Percentiles rank a stretch among this genome's conserved stretches.
phyloP scores from a whole-genome alignment of 441 rosid genomes.

The Syzygium syzygioides region DNA sequence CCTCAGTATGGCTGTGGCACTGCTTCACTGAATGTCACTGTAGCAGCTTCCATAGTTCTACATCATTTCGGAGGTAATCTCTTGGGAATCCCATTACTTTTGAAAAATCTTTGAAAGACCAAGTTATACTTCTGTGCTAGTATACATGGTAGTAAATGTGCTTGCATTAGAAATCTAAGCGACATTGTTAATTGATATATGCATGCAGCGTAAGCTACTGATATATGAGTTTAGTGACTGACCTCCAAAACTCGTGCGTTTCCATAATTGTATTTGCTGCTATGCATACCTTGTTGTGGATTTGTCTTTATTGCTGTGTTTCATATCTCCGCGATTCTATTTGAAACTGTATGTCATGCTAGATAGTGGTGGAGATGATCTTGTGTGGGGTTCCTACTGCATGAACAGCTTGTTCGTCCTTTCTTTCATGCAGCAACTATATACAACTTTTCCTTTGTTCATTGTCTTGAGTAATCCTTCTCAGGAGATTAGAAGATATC shows the following conservation, averaged over 20 bases:
- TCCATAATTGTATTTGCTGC: neutral
- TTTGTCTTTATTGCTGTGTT: neutral
- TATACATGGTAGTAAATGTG: neutral
- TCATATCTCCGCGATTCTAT: neutral
- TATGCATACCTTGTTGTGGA: neutral
- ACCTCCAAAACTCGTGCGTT: neutral
- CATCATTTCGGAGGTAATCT: constrained; percentile 88
- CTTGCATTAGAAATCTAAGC: neutral
- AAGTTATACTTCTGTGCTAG: neutral
- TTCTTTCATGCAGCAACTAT: neutral
- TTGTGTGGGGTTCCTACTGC: neutral
- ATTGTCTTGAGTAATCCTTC: neutral
- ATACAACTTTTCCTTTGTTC: neutral
- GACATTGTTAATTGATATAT: neutral
- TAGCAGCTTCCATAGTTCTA: constrained; percentile 88
- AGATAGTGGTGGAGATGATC: neutral
- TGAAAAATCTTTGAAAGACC: neutral
- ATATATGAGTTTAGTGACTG: neutral
- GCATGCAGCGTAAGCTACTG: neutral
- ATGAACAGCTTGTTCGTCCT: neutral
- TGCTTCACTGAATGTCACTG: constrained; percentile 87
- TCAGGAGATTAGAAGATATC: neutral
- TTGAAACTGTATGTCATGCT: neutral
- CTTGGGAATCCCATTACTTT: neutral
- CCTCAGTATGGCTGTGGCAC: constrained; percentile 94